Percentiles rank a stretch among this genome's conserved stretches.
Conservation (phyloP, 495 filamentous ascomycete genomes). For the Daldinia bambusicola region DNA sequence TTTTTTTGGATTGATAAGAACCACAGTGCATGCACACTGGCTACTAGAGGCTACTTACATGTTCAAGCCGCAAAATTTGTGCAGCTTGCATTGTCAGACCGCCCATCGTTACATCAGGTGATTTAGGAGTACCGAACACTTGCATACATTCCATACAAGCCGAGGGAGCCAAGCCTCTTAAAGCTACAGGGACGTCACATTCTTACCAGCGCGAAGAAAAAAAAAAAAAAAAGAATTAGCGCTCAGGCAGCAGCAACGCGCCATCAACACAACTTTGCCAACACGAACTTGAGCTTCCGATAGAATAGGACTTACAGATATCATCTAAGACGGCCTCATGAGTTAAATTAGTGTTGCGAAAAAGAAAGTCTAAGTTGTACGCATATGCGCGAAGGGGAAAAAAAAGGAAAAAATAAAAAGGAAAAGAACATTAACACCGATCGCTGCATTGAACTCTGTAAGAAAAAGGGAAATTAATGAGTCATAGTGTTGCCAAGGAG, state of each 20-base stretch:
- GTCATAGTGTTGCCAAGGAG: slow-evolving; percentile 40
- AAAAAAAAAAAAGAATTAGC: slow-evolving; percentile 22
- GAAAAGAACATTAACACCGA: slow-evolving; percentile 11
- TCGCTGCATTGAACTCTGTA: slow-evolving; percentile 30
- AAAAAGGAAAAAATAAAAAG: too few relatives aligned
- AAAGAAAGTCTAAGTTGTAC: not conserved
- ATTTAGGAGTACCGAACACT: slow-evolving; percentile 43
- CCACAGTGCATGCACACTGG: slow-evolving; percentile 39
- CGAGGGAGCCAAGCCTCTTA: slow-evolving; percentile 35
- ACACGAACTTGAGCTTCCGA: slow-evolving; percentile 11
- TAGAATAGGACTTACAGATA: not conserved
- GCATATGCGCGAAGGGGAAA: not conserved
- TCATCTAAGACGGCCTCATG: not conserved
- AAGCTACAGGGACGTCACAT: slow-evolving; percentile 33
- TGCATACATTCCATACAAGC: slow-evolving; percentile 37
- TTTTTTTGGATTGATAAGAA: too few relatives aligned
- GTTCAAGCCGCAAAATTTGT: slow-evolving; percentile 39
- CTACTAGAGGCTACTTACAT: slow-evolving; percentile 44
- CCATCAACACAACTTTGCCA: slow-evolving; percentile 2
- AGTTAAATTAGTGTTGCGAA: not conserved
- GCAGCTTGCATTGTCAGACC: slow-evolving; percentile 46
- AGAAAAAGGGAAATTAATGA: slow-evolving; percentile 27
- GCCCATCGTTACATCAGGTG: slow-evolving; percentile 44
- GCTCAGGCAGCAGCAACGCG: slow-evolving; percentile 23
- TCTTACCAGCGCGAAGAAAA: slow-evolving; percentile 23